Evolutionary conservation across 352 stramenopile species (phyloP).

Genomic region (Globisporangium perplexum): DNA sequence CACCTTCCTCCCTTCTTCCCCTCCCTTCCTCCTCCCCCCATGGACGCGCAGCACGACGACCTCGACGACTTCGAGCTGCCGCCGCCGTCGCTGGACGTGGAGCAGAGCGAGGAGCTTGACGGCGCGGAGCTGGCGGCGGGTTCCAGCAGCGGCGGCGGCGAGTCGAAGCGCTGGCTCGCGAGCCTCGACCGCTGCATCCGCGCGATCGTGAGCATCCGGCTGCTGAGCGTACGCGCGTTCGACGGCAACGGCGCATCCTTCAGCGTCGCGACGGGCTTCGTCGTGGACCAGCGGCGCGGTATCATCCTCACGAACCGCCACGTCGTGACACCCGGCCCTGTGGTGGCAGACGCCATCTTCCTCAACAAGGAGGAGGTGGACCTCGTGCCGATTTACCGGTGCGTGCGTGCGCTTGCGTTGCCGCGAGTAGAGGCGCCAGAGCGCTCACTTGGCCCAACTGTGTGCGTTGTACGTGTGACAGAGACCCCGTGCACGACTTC

Average conservation of each 20-base stretch:
- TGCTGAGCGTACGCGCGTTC: constrained; percentile 84
- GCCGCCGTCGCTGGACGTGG: background rate
- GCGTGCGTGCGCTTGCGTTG: constrained; percentile 1
- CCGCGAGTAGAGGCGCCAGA: too few relatives aligned
- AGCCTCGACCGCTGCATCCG: constrained; percentile 69
- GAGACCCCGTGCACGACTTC: constrained; percentile 92
- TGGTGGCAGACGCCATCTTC: constrained; percentile 90
- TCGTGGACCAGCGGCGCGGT: constrained; percentile 85
- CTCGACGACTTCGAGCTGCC: constrained; percentile 10
- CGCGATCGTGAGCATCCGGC: constrained; percentile 83
- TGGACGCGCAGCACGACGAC: constrained; percentile 14
- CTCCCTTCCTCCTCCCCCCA: background rate
- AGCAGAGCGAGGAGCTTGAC: constrained; percentile 15
- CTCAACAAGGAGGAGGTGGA: constrained; percentile 93
- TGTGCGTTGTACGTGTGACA: constrained; percentile 8
- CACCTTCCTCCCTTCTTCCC: background rate
- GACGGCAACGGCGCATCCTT: constrained; percentile 85
- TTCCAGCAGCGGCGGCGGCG: constrained; percentile 4
- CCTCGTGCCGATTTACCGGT: constrained; percentile 85
- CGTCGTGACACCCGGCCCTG: constrained; percentile 85
- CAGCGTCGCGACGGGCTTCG: constrained; percentile 88
- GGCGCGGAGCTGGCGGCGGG: constrained; percentile 5
- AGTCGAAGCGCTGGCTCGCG: constrained; percentile 67
- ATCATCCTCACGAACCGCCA: constrained; percentile 92
- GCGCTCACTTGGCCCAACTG: too few relatives aligned